A percentile compares a stretch with the other conserved stretches of the same genome.
Conservation (phyloP, 2,329 filamentous ascomycete species). For the Colletotrichum phormii region DNA sequence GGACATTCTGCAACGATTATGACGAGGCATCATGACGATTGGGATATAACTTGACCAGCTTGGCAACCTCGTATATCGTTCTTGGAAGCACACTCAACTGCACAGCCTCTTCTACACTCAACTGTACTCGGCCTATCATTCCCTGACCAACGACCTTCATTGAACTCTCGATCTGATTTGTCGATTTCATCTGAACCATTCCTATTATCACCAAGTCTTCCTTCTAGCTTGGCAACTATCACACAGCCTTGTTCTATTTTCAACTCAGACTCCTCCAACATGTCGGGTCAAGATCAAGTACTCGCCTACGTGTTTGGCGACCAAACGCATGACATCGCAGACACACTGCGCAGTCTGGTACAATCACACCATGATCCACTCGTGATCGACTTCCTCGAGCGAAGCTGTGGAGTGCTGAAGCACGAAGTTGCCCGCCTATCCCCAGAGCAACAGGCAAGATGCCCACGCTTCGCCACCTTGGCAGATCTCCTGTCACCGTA, state of each 20-base stretch:
- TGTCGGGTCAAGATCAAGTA: neutral
- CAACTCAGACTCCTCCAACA: neutral
- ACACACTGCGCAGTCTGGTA: neutral
- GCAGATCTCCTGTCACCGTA: neutral
- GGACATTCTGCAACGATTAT: neutral
- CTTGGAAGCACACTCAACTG: neutral
- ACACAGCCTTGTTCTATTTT: neutral
- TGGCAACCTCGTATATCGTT: neutral
- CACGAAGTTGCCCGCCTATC: constrained; percentile 5
- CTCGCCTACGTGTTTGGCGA: constrained; percentile 19
- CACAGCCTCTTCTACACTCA: neutral
- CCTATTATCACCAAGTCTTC: neutral
- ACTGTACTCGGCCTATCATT: neutral
- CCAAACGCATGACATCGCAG: constrained; percentile 18
- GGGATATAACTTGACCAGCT: neutral
- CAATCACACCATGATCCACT: constrained; percentile 13
- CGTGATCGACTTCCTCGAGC: constrained; percentile 7
- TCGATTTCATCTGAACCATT: neutral
- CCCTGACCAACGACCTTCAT: neutral
- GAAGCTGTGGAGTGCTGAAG: constrained; percentile 16
- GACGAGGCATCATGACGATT: neutral
- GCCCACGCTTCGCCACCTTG: neutral
- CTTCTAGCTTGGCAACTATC: neutral
- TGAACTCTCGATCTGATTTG: neutral
- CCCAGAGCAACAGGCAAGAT: constrained; percentile 1